phyloP scores from a whole-genome alignment of 2,329 filamentous ascomycete genomes.

The Coniochaeta prunicola region DNA sequence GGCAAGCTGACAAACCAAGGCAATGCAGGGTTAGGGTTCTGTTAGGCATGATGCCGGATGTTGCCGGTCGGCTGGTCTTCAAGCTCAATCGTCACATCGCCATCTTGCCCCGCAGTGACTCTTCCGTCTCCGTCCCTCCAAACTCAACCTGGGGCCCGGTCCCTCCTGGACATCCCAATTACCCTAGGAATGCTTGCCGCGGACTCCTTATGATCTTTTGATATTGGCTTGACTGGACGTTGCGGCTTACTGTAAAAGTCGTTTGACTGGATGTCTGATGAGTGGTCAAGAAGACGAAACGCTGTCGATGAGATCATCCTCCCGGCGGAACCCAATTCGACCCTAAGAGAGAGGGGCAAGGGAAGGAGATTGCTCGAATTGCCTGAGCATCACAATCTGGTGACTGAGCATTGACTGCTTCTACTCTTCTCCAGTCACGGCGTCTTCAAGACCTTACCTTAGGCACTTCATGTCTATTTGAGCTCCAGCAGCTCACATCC shows the following conservation, averaged over 20 bases:
- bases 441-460: background rate
- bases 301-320: background rate
- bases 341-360: background rate
- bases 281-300: too few species aligned
- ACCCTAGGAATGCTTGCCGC: background rate
- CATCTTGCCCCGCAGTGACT: conserved; percentile 1
- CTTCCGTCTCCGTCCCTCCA: background rate
- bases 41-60: background rate
- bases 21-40: background rate
- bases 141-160: background rate
- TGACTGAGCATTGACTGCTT: background rate
- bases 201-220: background rate
- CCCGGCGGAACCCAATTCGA: background rate
- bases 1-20: background rate
- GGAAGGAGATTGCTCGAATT: background rate
- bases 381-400: background rate
- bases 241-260: background rate
- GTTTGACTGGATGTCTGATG: background rate
- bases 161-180: background rate
- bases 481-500: background rate
- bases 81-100: background rate
- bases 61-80: background rate
- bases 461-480: background rate
- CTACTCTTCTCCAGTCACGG: background rate
- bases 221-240: background rate